Evolutionary conservation across 2,329 filamentous ascomycete species (phyloP).

Genomic region (Phyllosticta citriasiana): DNA sequence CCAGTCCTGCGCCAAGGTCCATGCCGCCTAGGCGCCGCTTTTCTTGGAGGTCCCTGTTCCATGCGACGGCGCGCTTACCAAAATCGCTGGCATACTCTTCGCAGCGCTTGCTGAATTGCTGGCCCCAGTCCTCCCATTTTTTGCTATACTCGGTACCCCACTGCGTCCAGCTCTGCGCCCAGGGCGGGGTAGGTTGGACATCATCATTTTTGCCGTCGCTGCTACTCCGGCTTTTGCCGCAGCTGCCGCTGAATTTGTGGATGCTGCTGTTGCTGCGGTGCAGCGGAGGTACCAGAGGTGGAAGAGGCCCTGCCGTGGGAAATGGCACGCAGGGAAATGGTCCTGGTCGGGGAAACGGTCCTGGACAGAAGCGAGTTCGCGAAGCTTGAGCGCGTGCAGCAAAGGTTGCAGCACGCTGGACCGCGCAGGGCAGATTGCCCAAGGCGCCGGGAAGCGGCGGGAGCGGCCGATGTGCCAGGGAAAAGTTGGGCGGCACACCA

Average conservation of each 20-base stretch:
- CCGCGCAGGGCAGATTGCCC: background rate
- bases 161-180: slow-evolving; percentile 9
- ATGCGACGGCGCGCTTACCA: slow-evolving; percentile 4
- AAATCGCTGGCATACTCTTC: slow-evolving; percentile 17
- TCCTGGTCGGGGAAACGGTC: background rate
- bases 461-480: background rate
- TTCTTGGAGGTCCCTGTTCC: background rate
- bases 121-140: slow-evolving; percentile 20
- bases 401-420: background rate
- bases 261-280: background rate
- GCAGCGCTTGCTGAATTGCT: slow-evolving; percentile 21
- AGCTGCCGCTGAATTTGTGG: slow-evolving; percentile 11
- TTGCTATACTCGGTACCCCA: slow-evolving; percentile 26
- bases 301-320: background rate
- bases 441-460: background rate
- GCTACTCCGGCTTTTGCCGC: background rate
- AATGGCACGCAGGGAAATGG: background rate
- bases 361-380: background rate
- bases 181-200: background rate
- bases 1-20: background rate
- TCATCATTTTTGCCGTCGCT: background rate
- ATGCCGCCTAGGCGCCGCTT: background rate
- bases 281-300: background rate
- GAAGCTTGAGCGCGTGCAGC: background rate
- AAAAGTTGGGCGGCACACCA: background rate